Evolutionary conservation across 345 rosid species (phyloP).

Genomic region (Citrus inodora): DNA sequence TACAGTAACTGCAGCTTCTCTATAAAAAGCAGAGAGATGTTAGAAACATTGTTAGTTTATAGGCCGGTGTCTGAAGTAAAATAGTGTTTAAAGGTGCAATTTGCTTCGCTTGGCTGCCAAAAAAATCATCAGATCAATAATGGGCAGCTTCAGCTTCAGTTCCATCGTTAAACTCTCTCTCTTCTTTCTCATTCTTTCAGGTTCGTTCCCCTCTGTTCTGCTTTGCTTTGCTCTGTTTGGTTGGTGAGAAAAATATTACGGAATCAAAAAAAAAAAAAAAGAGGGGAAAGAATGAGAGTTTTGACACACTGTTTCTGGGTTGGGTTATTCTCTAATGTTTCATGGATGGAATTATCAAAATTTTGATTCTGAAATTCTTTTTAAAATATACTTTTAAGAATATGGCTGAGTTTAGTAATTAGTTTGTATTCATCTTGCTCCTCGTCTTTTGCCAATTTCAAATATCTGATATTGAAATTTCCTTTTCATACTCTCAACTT

Average conservation of each 20-base stretch:
- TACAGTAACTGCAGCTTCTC: not conserved
- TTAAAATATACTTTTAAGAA: too few relatives aligned
- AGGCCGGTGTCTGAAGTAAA: not conserved
- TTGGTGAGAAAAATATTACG: not conserved
- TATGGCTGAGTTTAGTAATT: not conserved
- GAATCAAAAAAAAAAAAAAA: not conserved
- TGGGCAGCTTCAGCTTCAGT: constrained; percentile 27
- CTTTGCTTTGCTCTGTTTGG: constrained; percentile 3
- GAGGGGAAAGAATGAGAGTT: not conserved
- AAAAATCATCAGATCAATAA: constrained; percentile 24
- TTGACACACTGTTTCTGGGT: not conserved
- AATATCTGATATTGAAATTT: not conserved
- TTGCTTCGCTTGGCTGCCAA: constrained; percentile 4
- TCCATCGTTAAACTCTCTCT: constrained; percentile 26
- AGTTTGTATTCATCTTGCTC: not conserved
- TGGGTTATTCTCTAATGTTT: too few relatives aligned
- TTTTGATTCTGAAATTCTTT: not conserved
- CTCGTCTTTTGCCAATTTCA: not conserved
- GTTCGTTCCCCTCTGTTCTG: constrained; percentile 21
- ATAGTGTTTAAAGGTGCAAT: not conserved
- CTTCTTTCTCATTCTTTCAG: constrained; percentile 48
- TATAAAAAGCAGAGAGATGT: not conserved
- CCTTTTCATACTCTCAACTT: not conserved
- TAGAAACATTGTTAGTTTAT: not conserved
- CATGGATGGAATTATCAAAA: not conserved